Evolutionary conservation across 768 basidiomycete species (phyloP), one percentile per base, ranked within the genome.

Genomic region (Hygrocybe punicea): DNA sequence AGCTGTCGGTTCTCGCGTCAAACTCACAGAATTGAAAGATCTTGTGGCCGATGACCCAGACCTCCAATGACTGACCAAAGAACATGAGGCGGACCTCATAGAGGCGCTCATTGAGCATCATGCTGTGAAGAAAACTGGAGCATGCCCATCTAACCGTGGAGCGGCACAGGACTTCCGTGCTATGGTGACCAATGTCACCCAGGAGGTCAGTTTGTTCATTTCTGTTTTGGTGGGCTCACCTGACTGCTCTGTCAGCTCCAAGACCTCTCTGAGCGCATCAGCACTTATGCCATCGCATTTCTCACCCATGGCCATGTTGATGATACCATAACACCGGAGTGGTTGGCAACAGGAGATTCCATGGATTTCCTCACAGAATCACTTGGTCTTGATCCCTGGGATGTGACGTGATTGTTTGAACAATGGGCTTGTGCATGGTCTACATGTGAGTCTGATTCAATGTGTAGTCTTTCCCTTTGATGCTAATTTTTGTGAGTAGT

Each of bases 241-340:
- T n/a, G n/a, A n/a, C n/a, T n/a, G n/a, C n/a, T n/a, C n/a, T n/a
- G n/a, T 25, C 33, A 53, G 51, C 36, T 53, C 14, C 8, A 53
- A 6, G n/a, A 24, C n/a, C 36, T 53, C 8, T 9, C 21, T 37
- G 51, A 53, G 9, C 33, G 51, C 9, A 53, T 34, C 6, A 34
- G 51, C 10, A 42, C 23, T 17, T 53, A 53, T 21, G 36, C 51
- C 11, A 9, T 53, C 33, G 16, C 23, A 7, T 40, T 53, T 21
- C 7, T 55, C 53, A 46, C 53, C 16, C 42, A 33, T 19, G 44
- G 53, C 14, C 53, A 55, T 33, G 25, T 55, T 17, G 42, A 55
- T 33, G 42, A 55, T 34, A 23, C 25, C n/a, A 33, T 24, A 6
- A 6, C n/a, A n/a, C n/a, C n/a, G n/a, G n/a, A n/a, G n/a, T n/a